Evolutionary conservation across 768 basidiomycete genomes (phyloP).

Genomic region (Mrakia blollopis): DNA sequence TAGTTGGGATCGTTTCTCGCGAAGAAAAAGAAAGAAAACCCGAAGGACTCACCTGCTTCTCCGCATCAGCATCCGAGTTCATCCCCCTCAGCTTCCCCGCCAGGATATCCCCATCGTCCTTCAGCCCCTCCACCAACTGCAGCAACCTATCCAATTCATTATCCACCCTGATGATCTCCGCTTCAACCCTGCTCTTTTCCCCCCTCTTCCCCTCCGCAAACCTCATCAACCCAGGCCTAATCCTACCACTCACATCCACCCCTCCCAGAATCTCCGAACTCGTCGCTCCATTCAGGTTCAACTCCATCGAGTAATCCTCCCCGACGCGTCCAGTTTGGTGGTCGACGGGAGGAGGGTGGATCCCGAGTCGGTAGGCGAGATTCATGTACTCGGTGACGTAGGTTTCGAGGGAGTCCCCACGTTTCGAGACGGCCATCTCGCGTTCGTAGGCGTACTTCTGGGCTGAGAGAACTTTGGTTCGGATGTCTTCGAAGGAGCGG

Average conservation of each 20-base stretch:
- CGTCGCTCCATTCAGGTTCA: constrained; percentile 71
- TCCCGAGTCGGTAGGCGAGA: constrained; percentile 64
- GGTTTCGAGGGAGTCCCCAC: constrained; percentile 73
- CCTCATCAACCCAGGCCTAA: constrained; percentile 69
- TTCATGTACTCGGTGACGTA: constrained; percentile 73
- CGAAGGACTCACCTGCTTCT: constrained; percentile 38
- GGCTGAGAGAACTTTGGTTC: constrained; percentile 66
- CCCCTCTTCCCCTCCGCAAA: constrained; percentile 68
- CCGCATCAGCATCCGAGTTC: constrained; percentile 40
- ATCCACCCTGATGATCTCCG: constrained; percentile 71
- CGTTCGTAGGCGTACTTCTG: constrained; percentile 67
- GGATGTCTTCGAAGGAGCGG: constrained; percentile 69
- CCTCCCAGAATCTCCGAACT: constrained; percentile 64
- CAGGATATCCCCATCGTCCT: constrained; percentile 67
- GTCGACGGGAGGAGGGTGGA: constrained; percentile 58
- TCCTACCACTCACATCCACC: constrained; percentile 56
- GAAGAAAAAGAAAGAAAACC: neutral
- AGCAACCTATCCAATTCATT: constrained; percentile 74
- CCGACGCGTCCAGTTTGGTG: constrained; percentile 46
- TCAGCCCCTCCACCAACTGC: constrained; percentile 71
- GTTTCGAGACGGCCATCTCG: constrained; percentile 76
- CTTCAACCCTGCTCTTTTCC: constrained; percentile 66
- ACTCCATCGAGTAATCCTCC: constrained; percentile 70
- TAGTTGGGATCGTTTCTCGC: constrained; percentile 2
- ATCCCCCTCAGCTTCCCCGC: constrained; percentile 63